Conservation (phyloP, 306 rosid species). For the Luffa aegyptiaca region DNA sequence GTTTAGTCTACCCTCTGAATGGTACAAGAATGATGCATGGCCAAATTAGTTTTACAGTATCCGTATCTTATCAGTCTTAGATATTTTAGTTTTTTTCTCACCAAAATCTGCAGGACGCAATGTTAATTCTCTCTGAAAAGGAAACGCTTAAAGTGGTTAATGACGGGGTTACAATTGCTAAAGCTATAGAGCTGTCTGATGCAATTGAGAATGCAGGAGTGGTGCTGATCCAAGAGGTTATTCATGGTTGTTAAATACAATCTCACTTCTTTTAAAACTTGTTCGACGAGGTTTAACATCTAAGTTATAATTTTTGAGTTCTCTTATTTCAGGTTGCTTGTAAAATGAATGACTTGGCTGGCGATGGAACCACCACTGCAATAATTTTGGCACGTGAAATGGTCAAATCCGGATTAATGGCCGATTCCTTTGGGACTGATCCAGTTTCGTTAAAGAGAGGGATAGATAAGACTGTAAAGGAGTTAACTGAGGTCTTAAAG, state of each 20-base stretch:
- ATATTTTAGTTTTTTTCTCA: background rate
- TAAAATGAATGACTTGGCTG: conserved; percentile 87
- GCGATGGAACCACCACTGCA: conserved; percentile 96
- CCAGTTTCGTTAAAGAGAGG: conserved; percentile 87
- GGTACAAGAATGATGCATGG: background rate
- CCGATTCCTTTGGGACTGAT: conserved; percentile 83
- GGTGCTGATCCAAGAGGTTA: conserved; percentile 94
- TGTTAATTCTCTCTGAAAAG: conserved; percentile 80
- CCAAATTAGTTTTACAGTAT: background rate
- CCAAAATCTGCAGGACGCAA: conserved; percentile 58
- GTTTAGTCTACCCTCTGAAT: background rate
- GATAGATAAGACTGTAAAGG: conserved; percentile 72
- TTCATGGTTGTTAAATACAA: conserved; percentile 43
- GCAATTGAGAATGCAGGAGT: conserved; percentile 92
- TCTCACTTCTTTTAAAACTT: conserved; percentile 2
- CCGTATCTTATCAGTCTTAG: background rate
- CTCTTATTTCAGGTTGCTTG: conserved; percentile 66
- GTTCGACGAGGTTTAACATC: background rate
- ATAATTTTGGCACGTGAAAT: conserved; percentile 83
- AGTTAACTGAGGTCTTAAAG: conserved; percentile 62
- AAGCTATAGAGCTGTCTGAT: conserved; percentile 78
- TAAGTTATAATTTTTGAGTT: conserved; percentile 13
- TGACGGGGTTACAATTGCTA: conserved; percentile 91
- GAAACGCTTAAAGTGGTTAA: conserved; percentile 60
- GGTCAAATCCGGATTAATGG: conserved; percentile 64